Percentiles rank a stretch among this genome's conserved stretches.
phyloP scores from a whole-genome alignment of 371 early-diverging fungal species.

The Actinomucor elegans region DNA sequence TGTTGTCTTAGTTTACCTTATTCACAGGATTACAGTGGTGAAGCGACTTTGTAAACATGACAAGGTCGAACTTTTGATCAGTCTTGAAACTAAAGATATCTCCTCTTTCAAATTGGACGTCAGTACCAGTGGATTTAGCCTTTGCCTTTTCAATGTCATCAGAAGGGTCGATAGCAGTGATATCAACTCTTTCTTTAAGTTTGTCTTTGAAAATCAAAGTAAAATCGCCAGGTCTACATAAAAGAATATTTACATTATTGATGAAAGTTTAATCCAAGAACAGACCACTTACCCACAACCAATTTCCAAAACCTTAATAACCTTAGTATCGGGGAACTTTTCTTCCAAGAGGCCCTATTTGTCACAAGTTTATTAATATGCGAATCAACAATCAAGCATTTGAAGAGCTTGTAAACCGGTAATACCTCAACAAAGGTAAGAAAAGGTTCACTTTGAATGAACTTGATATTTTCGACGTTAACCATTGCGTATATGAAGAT shows the following conservation, averaged over 20 bases:
- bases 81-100: conserved; percentile 16
- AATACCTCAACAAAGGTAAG: neutral
- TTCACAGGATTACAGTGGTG: conserved; percentile 35
- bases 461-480: conserved; percentile 1
- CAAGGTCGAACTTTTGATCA: conserved; percentile 20
- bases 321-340: conserved; percentile 2
- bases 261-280: neutral
- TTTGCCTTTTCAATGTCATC: conserved; percentile 18
- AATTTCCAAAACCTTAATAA: conserved; percentile 23
- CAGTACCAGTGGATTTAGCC: conserved; percentile 1
- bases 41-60: conserved; percentile 38
- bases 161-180: conserved; percentile 32
- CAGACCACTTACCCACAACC: conserved; percentile 36
- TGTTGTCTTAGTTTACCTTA: conserved; percentile 24
- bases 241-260: neutral
- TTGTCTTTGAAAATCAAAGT: conserved; percentile 19
- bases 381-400: neutral
- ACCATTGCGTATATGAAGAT: no score
- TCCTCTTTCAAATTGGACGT: conserved; percentile 3
- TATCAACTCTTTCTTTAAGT: conserved; percentile 13
- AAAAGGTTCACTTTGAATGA: conserved; percentile 1
- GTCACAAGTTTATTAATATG: neutral
- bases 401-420: no score
- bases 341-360: conserved; percentile 20
- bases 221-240: conserved; percentile 30